Percentiles rank a stretch among this genome's conserved stretches.
These are phyloP conservation scores for Psophocarpus tetragonolobus DNA, from an alignment of 306 rosid genomes.

Conservation along the genomic window DNA sequence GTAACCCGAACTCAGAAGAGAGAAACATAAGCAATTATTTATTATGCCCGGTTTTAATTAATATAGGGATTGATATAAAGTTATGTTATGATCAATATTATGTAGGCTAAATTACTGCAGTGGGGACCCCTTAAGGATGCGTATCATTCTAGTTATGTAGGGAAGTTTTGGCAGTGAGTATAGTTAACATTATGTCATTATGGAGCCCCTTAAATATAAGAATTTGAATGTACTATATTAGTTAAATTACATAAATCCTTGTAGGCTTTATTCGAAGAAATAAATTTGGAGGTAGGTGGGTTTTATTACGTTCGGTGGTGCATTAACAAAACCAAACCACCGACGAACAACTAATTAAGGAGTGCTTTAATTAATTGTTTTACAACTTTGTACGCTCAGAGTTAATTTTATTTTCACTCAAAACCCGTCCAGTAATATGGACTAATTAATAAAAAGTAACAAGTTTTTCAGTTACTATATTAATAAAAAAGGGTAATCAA, in stretches of 20 bases:
- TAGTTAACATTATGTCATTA: conserved; percentile 1
- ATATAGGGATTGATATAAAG: not conserved
- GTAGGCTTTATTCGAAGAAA: not conserved
- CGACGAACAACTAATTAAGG: not conserved
- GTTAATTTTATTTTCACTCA: not conserved
- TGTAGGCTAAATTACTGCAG: not conserved
- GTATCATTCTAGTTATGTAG: not conserved
- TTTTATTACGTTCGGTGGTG: conserved; percentile 31
- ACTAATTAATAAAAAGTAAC: too few species aligned
- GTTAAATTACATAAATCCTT: not conserved
- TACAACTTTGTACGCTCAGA: not conserved
- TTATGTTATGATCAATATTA: conserved; percentile 16
- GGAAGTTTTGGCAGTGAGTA: conserved; percentile 10
- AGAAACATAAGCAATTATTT: not conserved
- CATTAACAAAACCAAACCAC: conserved; percentile 30
- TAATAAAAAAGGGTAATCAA: not conserved
- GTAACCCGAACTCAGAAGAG: not conserved
- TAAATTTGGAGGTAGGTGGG: conserved; percentile 24
- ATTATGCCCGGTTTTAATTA: not conserved
- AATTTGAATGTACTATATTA: conserved; percentile 39
- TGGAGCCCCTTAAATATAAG: conserved; percentile 11
- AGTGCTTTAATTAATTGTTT: not conserved
- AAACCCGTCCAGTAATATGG: not conserved
- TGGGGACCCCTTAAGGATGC: conserved; percentile 34
- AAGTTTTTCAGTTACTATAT: too few species aligned